A percentile compares a stretch with the other conserved stretches of the same genome.
Evolutionary conservation across 176 grass and related monocot species (phyloP).

Genomic region (Dactylis glomerata): DNA sequence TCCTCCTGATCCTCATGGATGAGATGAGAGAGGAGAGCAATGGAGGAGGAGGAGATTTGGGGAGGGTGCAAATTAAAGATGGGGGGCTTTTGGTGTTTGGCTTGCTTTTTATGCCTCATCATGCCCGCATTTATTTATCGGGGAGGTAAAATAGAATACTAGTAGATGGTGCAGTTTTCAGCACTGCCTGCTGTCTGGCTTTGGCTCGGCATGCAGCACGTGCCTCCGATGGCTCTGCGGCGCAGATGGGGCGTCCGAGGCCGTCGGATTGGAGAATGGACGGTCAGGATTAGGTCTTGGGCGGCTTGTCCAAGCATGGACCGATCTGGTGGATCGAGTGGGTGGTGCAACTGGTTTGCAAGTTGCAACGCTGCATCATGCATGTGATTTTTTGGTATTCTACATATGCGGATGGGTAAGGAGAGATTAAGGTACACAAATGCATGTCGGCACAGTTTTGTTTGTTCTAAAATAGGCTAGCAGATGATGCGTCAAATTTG

Average conservation of each 20-base stretch:
- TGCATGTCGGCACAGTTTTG: neutral
- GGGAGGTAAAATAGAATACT: conserved; percentile 40
- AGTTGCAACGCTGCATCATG: neutral
- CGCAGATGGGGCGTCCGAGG: neutral
- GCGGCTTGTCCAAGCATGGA: neutral
- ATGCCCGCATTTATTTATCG: conserved; percentile 36
- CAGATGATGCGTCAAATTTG: too few species aligned
- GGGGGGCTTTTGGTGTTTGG: conserved; percentile 34
- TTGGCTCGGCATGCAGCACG: conserved; percentile 37
- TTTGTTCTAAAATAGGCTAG: neutral
- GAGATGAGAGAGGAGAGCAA: conserved; percentile 20
- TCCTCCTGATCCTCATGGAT: conserved; percentile 87
- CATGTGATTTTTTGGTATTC: neutral
- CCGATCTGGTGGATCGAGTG: neutral
- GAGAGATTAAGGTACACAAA: neutral
- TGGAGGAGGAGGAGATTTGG: conserved; percentile 42
- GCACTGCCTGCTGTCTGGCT: conserved; percentile 37
- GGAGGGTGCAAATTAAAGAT: conserved; percentile 68
- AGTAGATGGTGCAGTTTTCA: conserved; percentile 55
- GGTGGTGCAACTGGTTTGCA: conserved; percentile 7
- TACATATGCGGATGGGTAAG: neutral
- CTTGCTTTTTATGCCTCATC: conserved; percentile 37
- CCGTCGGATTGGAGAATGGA: neutral
- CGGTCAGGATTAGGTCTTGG: neutral
- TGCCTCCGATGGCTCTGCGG: neutral